Evolutionary conservation across 768 basidiomycete species (phyloP), one percentile per base, ranked within the genome.

Genomic region (Kwoniella dendrophila): DNA sequence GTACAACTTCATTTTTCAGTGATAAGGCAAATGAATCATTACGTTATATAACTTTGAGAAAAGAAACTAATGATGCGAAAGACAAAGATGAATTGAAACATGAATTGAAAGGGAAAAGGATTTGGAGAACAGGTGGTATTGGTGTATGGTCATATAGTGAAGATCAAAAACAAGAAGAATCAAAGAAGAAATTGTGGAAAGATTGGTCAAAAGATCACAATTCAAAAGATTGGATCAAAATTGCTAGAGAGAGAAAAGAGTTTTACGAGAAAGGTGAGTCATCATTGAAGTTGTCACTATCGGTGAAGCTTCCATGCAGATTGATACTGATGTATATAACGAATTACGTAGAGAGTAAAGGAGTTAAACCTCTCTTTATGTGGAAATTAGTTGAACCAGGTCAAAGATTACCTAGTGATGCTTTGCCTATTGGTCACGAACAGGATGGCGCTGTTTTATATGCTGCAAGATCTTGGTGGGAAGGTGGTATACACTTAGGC

Each of bases 371-470:
- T 4, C 58, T 72, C 26, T 54, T 75, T 53, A 63, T 52, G 53
- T 78, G 76, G 76, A 74, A 76, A 32, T 67, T 78, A 6, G 76
- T 78, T 20, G 68, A 74, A 41, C 52, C 62, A 30, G 71, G 73
- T 12, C 57, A 64, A 33, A 29, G 44, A 16, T 36, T 71, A 29
- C 69, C 73, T 18, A 44, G 38, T n/a, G 74, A 78, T 50, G 76
- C 74, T 27, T 62, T 78, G 16, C 72, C 73, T 22, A 72, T 75
- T 2, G 76, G 76, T 0, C 52, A 66, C 36, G 76, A 78, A 41
- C 66, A 64, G 30, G 66, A 68, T 45, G 72, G 72, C 7, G 55
- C 66, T 30, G 57, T 59, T 27, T 52, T 78, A 14, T 78, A 67
- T 56, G 63, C 72, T 20, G 74, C 74, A 22, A 33, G 76, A 43